Base-by-base conservation (phyloP, 225 moss, liverwort and hornwort genomes). In the Lunularia cruciata region DNA sequence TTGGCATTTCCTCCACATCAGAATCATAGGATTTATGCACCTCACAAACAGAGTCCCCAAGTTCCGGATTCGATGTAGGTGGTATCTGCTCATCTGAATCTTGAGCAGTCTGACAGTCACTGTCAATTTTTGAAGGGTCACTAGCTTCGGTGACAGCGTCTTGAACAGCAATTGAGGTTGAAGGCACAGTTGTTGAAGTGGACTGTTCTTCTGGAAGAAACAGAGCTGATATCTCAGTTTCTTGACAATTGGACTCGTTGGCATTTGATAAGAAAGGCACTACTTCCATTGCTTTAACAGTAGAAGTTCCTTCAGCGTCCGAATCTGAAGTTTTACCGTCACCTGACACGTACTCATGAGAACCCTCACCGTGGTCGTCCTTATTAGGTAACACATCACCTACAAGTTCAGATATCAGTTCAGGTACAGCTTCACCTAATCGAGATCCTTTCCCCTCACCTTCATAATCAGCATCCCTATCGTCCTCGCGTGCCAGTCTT, bases 401-500 rank as follows among this genome's bases (percentile, higher is more conserved):
- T 14, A 52, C 49, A 38, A 34, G 46, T 64, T 46, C 63, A 31
- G 45, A 5, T 45, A 13, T 31, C 9, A 51, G 9, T 23, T 52
- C 51, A 36, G 20, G 10, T 5, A 37, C 33, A 13, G 22, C 23
- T 5, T 52, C 51, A 43, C 27, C 63, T n/a, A n/a, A n/a, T n/a
- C n/a, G n/a, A n/a, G n/a, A n/a, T n/a, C 37, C 15, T 5, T 60
- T 52, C 3, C n/a, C 42, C 14, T 39, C 26, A 31, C 46, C 59
- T n/a, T n/a, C n/a, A n/a, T n/a, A n/a, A 3, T 20, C 33, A 20
- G 18, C 40, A 4, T 66, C 57, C 7, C 68, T 59, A 63, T 65
- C 68, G 63, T 56, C 79, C 38, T 68, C 62, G 23, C 69, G 79
- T 8, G 83, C 81, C 51, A 88, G 51, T 72, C 80, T 90, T 7